Evolutionary conservation across 345 rosid genomes (phyloP).

Genomic region (Kernera saxatilis): DNA sequence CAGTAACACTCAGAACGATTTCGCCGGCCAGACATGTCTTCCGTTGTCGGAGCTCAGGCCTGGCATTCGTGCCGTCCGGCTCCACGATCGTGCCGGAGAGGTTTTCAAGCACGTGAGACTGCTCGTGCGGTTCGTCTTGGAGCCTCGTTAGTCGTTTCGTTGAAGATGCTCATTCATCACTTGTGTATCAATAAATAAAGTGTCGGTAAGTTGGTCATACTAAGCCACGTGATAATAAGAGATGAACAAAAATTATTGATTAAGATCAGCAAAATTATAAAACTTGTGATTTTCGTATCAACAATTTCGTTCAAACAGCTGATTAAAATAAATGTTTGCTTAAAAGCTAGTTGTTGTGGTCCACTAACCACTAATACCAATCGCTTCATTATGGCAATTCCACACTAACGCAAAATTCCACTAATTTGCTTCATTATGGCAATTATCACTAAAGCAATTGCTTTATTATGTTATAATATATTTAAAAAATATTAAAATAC

Average conservation of each 20-base stretch:
- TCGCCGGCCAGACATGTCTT: slow-evolving; percentile 81
- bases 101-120: slow-evolving; percentile 52
- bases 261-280: not conserved
- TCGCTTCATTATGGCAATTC: not conserved
- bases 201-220: not conserved
- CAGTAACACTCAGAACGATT: slow-evolving; percentile 62
- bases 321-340: not conserved
- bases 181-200: not conserved
- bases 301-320: not conserved
- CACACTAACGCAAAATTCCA: not conserved
- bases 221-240: not conserved
- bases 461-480: not conserved
- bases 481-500: not conserved
- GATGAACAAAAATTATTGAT: not conserved
- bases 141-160: slow-evolving; percentile 8
- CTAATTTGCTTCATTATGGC: not conserved
- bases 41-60: slow-evolving; percentile 60
- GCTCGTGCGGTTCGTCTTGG: slow-evolving; percentile 26
- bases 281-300: not conserved
- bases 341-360: not conserved
- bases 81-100: slow-evolving; percentile 48
- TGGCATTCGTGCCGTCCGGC: slow-evolving; percentile 67
- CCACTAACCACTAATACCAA: slow-evolving; percentile 5
- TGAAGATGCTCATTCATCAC: not conserved
- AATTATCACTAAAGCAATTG: not conserved